Conservation (phyloP, 2,329 filamentous ascomycete genomes). For the Alternaria consortialis region DNA sequence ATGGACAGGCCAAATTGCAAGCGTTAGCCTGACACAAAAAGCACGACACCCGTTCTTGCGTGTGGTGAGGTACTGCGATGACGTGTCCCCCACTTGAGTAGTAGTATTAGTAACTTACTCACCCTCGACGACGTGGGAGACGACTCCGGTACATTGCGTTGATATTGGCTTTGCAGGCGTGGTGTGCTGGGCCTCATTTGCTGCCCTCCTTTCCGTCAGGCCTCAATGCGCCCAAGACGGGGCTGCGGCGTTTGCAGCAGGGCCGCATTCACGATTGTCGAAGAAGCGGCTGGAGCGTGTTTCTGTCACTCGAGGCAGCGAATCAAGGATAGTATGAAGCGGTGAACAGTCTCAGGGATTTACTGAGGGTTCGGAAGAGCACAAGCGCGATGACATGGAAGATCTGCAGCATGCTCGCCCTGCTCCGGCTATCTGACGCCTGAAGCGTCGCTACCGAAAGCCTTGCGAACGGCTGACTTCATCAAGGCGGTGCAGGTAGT, state of each 20-base stretch:
- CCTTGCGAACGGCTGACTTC: conserved; percentile 50
- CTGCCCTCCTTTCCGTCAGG: conserved; percentile 38
- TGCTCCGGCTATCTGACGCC: conserved; percentile 49
- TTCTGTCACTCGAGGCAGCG: conserved; percentile 40
- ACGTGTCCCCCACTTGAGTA: conserved; percentile 36
- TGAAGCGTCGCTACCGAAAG: conserved; percentile 48
- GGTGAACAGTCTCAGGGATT: conserved; percentile 53
- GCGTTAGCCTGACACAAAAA: conserved; percentile 44
- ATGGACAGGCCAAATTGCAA: conserved; percentile 33
- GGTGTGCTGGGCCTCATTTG: conserved; percentile 36
- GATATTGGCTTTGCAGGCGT: conserved; percentile 29
- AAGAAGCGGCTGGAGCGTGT: conserved; percentile 21
- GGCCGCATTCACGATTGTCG: conserved; percentile 35
- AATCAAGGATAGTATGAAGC: conserved; percentile 44
- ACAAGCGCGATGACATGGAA: conserved; percentile 53
- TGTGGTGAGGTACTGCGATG: conserved; percentile 33
- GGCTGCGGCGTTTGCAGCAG: conserved; percentile 39
- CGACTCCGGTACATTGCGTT: conserved; percentile 12
- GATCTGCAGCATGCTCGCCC: conserved; percentile 52
- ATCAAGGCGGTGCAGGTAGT: conserved; percentile 48
- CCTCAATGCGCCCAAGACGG: conserved; percentile 42
- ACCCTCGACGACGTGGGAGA: background rate
- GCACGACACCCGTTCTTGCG: conserved; percentile 29
- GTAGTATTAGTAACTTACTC: conserved; percentile 16
- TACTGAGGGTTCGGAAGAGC: conserved; percentile 39